Conservation (phyloP, 306 rosid species). For the Acacia confusa region DNA sequence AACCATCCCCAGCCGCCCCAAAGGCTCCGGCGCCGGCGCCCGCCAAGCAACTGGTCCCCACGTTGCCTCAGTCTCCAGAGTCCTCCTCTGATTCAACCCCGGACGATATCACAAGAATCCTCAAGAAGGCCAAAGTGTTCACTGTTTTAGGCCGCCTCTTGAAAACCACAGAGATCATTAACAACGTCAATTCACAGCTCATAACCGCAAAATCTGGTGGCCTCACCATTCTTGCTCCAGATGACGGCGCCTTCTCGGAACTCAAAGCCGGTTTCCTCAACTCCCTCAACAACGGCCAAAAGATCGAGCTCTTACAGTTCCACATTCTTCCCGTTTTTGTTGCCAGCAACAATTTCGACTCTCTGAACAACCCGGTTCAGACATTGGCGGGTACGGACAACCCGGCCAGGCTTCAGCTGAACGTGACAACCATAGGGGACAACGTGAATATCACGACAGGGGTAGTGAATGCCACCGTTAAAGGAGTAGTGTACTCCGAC, state of each 20-base stretch:
- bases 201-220: constrained; percentile 26
- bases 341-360: constrained; percentile 35
- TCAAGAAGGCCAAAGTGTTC: constrained; percentile 40
- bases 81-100: constrained; percentile 36
- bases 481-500: constrained; percentile 51
- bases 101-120: constrained; percentile 36
- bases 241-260: constrained; percentile 29
- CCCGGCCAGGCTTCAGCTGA: constrained; percentile 40
- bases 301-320: constrained; percentile 41
- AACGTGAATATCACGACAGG: constrained; percentile 61
- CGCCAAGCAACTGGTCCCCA: constrained; percentile 36
- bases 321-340: constrained; percentile 40
- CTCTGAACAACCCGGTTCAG: constrained; percentile 45
- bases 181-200: constrained; percentile 37
- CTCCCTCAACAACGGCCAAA: constrained; percentile 29
- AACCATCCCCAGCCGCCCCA: not conserved
- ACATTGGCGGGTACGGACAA: constrained; percentile 31
- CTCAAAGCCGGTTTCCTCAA: constrained; percentile 45
- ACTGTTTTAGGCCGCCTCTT: constrained; percentile 23
- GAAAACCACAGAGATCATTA: constrained; percentile 36
- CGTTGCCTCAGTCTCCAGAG: constrained; percentile 29
- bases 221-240: constrained; percentile 35
- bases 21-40: constrained; percentile 21
- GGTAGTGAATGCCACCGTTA: constrained; percentile 49
- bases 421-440: constrained; percentile 42